Percentiles rank a stretch among this genome's conserved stretches.
Evolutionary conservation across 2,329 filamentous ascomycete genomes (phyloP).

Genomic region (Monosporascus ibericus): DNA sequence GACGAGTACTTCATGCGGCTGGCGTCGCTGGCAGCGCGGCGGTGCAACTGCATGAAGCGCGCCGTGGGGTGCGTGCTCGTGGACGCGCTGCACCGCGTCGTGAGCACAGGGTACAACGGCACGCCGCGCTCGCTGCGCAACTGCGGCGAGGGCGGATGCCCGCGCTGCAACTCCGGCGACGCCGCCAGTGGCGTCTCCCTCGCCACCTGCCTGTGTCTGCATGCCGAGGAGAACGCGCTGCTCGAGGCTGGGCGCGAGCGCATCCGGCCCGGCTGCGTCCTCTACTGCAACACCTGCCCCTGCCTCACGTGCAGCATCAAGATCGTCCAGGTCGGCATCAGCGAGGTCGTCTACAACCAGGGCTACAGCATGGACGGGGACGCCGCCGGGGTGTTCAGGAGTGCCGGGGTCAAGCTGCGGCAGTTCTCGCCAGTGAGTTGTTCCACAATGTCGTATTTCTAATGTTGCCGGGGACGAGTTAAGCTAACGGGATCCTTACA

Average conservation of each 20-base stretch:
- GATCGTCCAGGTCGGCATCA: slow-evolving; percentile 93
- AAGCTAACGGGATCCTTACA: slow-evolving; percentile 1
- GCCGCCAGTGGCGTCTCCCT: slow-evolving; percentile 64
- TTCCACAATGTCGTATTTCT: slow-evolving; percentile 1
- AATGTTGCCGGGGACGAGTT: neutral
- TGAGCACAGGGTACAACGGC: slow-evolving; percentile 95
- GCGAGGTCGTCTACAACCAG: slow-evolving; percentile 90
- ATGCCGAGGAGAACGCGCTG: slow-evolving; percentile 95
- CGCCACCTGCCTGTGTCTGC: slow-evolving; percentile 88
- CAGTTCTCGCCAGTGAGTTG: slow-evolving; percentile 77
- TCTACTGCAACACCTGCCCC: slow-evolving; percentile 96
- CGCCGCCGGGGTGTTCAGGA: slow-evolving; percentile 73
- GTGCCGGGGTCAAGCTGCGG: slow-evolving; percentile 77
- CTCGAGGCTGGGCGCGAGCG: slow-evolving; percentile 90
- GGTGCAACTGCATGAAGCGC: slow-evolving; percentile 97
- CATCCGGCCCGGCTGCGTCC: slow-evolving; percentile 71
- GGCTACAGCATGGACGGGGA: slow-evolving; percentile 91
- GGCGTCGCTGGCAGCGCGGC: slow-evolving; percentile 82
- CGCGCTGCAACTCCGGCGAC: slow-evolving; percentile 73
- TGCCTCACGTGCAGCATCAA: slow-evolving; percentile 98
- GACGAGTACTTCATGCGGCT: slow-evolving; percentile 98
- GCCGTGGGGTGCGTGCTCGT: slow-evolving; percentile 93
- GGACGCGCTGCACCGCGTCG: slow-evolving; percentile 70
- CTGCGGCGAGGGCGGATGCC: slow-evolving; percentile 88
- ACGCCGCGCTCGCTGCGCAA: slow-evolving; percentile 86